These are phyloP conservation scores for Parmelia sp. DNA, from an alignment of 495 filamentous ascomycete genomes.

Conservation along the genomic window DNA sequence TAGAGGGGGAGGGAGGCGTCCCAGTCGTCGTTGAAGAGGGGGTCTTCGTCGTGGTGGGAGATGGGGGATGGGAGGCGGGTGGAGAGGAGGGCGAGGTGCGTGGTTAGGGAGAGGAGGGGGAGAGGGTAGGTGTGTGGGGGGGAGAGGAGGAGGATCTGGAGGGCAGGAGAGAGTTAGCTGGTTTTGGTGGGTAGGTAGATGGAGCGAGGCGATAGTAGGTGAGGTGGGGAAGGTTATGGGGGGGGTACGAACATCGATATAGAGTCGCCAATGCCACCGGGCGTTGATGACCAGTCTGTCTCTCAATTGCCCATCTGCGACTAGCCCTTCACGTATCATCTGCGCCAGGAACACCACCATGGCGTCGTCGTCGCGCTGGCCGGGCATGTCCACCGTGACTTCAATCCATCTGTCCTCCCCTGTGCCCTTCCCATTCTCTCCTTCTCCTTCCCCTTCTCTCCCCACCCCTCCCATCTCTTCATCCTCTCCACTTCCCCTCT, in stretches of 20 bases:
- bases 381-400: constrained; percentile 31
- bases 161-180: background rate
- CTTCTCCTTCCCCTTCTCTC: constrained; percentile 28
- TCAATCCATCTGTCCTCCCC: constrained; percentile 31
- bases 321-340: constrained; percentile 83
- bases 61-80: constrained; percentile 77
- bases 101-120: constrained; percentile 85
- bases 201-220: constrained; percentile 11
- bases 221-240: constrained; percentile 9
- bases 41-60: constrained; percentile 86
- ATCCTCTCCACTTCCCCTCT: constrained; percentile 29
- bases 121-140: constrained; percentile 79
- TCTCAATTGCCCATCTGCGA: constrained; percentile 66
- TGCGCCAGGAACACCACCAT: constrained; percentile 76
- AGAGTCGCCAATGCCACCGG: constrained; percentile 92
- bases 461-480: constrained; percentile 29
- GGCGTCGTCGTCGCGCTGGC: constrained; percentile 74
- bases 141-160: constrained; percentile 84
- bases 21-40: constrained; percentile 98
- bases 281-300: constrained; percentile 72
- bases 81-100: constrained; percentile 88
- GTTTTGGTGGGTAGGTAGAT: background rate
- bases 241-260: constrained; percentile 70
- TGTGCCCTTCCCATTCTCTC: constrained; percentile 32
- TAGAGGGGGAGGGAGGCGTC: constrained; percentile 72